phyloP scores from a whole-genome alignment of 148 eudicot species.

The Gaultheria prostrata region DNA sequence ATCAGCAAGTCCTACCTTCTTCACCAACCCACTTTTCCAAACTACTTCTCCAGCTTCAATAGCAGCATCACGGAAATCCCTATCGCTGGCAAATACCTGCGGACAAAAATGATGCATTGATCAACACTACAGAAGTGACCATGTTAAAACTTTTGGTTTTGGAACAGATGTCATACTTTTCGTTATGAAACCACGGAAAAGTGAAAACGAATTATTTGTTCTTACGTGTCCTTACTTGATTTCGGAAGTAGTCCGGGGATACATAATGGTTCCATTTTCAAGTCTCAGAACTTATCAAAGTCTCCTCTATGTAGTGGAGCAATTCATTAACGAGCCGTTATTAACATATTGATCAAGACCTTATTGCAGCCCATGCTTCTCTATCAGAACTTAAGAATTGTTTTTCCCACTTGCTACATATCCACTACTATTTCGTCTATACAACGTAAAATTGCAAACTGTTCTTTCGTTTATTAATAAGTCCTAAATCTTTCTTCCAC shows the following conservation, averaged over 20 bases:
- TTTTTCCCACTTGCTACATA: neutral
- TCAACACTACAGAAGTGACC: neutral
- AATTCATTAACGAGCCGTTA: no score
- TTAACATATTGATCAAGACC: neutral
- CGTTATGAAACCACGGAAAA: neutral
- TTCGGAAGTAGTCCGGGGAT: neutral
- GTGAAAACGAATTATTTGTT: neutral
- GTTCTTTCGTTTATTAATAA: neutral
- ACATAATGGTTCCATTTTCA: neutral
- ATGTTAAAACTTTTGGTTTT: neutral
- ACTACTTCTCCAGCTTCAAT: slow-evolving; percentile 87
- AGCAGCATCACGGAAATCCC: slow-evolving; percentile 75
- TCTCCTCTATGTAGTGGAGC: no score
- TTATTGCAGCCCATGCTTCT: neutral
- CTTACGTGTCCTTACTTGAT: neutral
- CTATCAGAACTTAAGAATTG: neutral
- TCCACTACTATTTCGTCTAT: neutral
- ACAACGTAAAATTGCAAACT: neutral
- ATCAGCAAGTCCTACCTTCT: slow-evolving; percentile 66
- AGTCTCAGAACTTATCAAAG: neutral
- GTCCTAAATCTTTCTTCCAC: neutral
- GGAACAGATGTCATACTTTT: neutral
- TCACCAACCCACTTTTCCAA: slow-evolving; percentile 73
- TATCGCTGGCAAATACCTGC: slow-evolving; percentile 55
- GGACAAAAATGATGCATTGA: neutral